Conservation (phyloP, 2,329 filamentous ascomycete species). For the Phialemoniopsis sp. region DNA sequence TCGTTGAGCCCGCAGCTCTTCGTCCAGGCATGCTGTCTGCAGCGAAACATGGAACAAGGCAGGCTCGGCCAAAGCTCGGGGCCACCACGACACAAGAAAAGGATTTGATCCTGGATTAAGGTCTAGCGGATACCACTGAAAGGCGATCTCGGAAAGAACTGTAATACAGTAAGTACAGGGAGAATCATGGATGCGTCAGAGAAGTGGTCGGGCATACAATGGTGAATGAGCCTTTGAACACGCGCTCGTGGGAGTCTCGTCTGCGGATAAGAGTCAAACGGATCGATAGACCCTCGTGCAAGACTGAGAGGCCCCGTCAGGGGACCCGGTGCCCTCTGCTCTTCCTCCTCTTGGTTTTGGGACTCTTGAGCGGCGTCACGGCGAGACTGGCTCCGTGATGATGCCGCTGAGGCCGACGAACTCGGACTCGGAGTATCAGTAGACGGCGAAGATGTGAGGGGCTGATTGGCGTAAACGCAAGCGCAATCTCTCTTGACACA, state of each 20-base stretch:
- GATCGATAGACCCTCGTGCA: constrained; percentile 35
- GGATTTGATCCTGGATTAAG: constrained; percentile 48
- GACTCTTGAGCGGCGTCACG: constrained; percentile 16
- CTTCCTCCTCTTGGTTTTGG: too few relatives aligned
- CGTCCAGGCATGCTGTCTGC: constrained; percentile 53
- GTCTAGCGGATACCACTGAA: constrained; percentile 57
- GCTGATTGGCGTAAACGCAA: constrained; percentile 52
- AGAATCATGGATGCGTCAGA: background rate
- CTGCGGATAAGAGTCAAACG: constrained; percentile 52
- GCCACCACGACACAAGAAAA: constrained; percentile 58
- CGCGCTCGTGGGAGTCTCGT: constrained; percentile 45
- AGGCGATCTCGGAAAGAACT: constrained; percentile 55
- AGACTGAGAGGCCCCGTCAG: too few relatives aligned
- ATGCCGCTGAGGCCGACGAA: constrained; percentile 3
- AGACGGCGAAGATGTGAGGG: constrained; percentile 24
- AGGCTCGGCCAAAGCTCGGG: constrained; percentile 49
- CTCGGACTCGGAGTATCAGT: too few relatives aligned
- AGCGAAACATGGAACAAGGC: constrained; percentile 55
- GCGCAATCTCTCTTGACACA: constrained; percentile 41
- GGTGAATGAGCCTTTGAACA: constrained; percentile 51
- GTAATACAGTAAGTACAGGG: background rate
- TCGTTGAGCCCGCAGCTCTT: constrained; percentile 45
- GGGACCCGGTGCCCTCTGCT: too few relatives aligned
- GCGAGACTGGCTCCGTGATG: too few relatives aligned
- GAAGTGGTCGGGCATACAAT: constrained; percentile 39